Evolutionary conservation across 139 green algal species (phyloP).

Genomic region (Auxenochlorella protothecoides): DNA sequence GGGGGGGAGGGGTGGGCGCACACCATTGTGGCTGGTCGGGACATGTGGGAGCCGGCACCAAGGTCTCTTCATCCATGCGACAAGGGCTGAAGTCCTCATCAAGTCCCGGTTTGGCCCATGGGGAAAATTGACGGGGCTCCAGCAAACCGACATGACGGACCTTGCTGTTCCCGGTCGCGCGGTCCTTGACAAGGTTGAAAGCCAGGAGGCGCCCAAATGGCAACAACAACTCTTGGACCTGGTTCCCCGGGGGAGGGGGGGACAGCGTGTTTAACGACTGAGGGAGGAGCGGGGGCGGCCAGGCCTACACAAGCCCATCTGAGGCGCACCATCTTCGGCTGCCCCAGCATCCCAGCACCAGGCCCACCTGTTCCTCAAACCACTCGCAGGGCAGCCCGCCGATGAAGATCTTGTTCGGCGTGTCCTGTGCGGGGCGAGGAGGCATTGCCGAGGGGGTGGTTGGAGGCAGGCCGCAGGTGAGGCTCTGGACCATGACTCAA

Average conservation of each 20-base stretch:
- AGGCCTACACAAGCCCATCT: no score
- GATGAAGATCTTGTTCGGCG: constrained; percentile 72
- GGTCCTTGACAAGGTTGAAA: constrained; percentile 85
- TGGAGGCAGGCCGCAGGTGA: no score
- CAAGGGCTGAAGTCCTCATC: no score
- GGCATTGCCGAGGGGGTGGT: neutral
- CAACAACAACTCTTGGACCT: constrained; percentile 68
- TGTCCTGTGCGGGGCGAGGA: constrained; percentile 32
- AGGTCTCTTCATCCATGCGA: no score
- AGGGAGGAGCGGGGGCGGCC: no score
- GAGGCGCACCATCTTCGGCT: no score
- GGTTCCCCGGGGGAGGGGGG: neutral
- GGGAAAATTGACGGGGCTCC: neutral
- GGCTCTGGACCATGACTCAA: no score
- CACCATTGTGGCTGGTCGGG: neutral
- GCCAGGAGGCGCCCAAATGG: constrained; percentile 53
- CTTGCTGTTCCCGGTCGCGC: constrained; percentile 68
- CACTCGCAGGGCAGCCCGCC: constrained; percentile 71
- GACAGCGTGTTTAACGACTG: no score
- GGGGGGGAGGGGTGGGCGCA: neutral
- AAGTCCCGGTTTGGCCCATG: no score
- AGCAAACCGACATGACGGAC: constrained; percentile 37
- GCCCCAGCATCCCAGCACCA: no score
- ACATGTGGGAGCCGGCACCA: no score
- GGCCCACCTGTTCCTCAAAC: constrained; percentile 45